Evolutionary conservation across 2,329 filamentous ascomycete species (phyloP), one percentile per base, ranked within the genome.

Genomic region (Colletotrichum costaricense): DNA sequence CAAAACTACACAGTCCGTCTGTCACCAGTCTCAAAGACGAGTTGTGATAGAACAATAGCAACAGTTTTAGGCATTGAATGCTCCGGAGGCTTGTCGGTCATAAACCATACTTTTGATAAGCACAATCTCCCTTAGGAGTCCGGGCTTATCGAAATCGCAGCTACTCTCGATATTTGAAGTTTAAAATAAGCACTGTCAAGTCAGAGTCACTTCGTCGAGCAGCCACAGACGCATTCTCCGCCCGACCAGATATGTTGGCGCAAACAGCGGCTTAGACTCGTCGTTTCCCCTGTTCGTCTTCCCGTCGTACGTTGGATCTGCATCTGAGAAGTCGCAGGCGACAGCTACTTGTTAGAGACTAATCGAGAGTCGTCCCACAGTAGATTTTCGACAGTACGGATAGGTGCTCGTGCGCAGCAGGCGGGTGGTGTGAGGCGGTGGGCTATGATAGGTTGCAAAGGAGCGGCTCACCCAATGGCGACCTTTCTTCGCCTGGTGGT

Each of bases 291-390:
- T 59, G 33, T 30, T 35, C 16, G 33, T 56, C 5, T 16, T 33
- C 22, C 54, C 11, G 6, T 22, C 22, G 6, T 33, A 28, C 24
- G 56, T 62, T 70, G 59, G 56, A 73, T 73, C 42, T 69, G 59
- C 42, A 35, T 73, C 59, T 64, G 55, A n/a, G 52, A 59, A 26
- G 42, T 60, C 59, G 56, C 42, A 73, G 63, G 14, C 54, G 66
- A 73, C 65, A 54, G 38, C 24, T 35, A 58, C 65, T 64, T 63
- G 59, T 69, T 30, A 33, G 59, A 64, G 65, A 28, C 38, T 26
- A 59, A 59, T 69, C 42, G 59, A 69, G 42, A 64, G 57, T 49
- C 9, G 24, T 26, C 54, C 42, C 35, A 58, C 11, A 16, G 16
- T 16, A 57, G 52, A 62, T 63, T 64, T 30, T 64, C 58, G 66